Conservation (phyloP, 1,139 yeast genomes). For the Hansenula sp. region DNA sequence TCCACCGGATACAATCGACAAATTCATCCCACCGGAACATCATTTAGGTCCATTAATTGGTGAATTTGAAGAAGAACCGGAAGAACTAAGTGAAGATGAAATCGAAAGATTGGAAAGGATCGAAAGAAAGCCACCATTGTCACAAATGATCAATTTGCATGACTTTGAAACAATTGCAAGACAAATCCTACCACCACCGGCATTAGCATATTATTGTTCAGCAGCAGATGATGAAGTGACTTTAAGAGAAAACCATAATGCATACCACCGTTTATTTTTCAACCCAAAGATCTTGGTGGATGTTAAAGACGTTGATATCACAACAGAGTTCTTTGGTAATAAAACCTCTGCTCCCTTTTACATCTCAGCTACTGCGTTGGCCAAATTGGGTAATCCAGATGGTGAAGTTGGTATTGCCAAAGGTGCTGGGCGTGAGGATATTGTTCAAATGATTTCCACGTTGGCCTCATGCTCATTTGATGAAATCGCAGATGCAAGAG, state of each 20-base stretch:
- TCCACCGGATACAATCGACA: slow-evolving; percentile 71
- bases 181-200: slow-evolving; percentile 67
- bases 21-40: slow-evolving; percentile 41
- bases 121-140: slow-evolving; percentile 57
- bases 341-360: slow-evolving; percentile 63
- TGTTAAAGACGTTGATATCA: slow-evolving; percentile 47
- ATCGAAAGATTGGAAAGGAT: slow-evolving; percentile 29
- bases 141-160: slow-evolving; percentile 64
- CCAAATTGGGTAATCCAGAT: slow-evolving; percentile 75
- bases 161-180: slow-evolving; percentile 88
- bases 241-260: slow-evolving; percentile 82
- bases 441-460: slow-evolving; percentile 80
- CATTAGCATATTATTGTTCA: slow-evolving; percentile 90
- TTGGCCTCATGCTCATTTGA: slow-evolving; percentile 72
- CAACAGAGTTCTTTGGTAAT: slow-evolving; percentile 54
- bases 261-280: slow-evolving; percentile 83
- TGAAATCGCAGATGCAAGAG: slow-evolving; percentile 62
- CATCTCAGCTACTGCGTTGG: slow-evolving; percentile 77
- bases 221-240: slow-evolving; percentile 94
- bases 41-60: slow-evolving; percentile 43
- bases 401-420: slow-evolving; percentile 79
- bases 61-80: slow-evolving; percentile 30
- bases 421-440: slow-evolving; percentile 63
- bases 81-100: slow-evolving; percentile 30
- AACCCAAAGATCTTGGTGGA: slow-evolving; percentile 78